These are phyloP conservation scores for Leccinum barrowsii DNA, from an alignment of 768 basidiomycete genomes.

Conservation along the genomic window DNA sequence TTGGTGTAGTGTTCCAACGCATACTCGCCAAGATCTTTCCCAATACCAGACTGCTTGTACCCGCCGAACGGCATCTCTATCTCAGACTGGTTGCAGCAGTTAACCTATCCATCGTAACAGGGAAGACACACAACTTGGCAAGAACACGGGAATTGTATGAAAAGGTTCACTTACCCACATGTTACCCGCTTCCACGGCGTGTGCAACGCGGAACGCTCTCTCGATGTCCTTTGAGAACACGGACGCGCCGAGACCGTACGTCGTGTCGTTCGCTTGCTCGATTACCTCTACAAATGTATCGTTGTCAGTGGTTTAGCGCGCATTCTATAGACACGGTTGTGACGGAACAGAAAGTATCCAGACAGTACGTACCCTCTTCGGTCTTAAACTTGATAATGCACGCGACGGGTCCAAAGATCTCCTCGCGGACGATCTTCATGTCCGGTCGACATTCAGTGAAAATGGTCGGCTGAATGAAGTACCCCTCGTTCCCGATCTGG, in stretches of 20 bases:
- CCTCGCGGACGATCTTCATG: constrained; percentile 13
- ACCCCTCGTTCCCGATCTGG: constrained; percentile 5
- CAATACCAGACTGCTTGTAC: constrained; percentile 10
- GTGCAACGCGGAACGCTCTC: constrained; percentile 39
- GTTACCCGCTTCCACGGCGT: constrained; percentile 46
- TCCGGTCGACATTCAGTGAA: constrained; percentile 6
- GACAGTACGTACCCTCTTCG: background rate
- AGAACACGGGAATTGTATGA: background rate
- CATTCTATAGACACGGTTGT: background rate
- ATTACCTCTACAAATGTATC: constrained; percentile 1
- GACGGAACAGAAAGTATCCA: background rate
- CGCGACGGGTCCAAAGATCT: constrained; percentile 11
- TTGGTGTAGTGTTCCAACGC: constrained; percentile 10
- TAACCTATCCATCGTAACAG: background rate
- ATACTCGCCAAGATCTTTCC: constrained; percentile 10
- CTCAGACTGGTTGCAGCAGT: constrained; percentile 2
- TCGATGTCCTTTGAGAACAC: constrained; percentile 25
- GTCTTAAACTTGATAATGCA: constrained; percentile 8
- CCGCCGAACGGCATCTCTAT: constrained; percentile 12
- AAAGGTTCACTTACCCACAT: constrained; percentile 46
- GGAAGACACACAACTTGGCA: background rate
- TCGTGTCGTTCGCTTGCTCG: constrained; percentile 10
- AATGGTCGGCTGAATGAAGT: constrained; percentile 12
- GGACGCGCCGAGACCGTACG: constrained; percentile 8
- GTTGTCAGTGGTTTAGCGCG: background rate